phyloP scores from a whole-genome alignment of 306 rosid species.

The Ormosia emarginata region DNA sequence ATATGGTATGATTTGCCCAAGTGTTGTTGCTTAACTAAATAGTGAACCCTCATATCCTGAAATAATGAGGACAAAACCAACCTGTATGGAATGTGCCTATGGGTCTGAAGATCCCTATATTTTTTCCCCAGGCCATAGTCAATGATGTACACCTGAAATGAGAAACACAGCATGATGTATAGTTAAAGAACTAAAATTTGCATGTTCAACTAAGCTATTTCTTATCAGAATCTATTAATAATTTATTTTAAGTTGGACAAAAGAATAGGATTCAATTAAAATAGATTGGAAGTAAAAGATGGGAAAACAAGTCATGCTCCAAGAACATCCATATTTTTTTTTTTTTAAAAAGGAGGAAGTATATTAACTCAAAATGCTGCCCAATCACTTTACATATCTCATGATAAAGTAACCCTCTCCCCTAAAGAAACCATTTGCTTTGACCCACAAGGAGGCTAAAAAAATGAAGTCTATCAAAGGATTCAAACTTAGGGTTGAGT shows the following conservation, averaged over 20 bases:
- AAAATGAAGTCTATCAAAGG: not conserved
- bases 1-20: not conserved
- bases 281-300: slow-evolving; percentile 5
- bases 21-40: not conserved
- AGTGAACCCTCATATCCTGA: slow-evolving; percentile 6
- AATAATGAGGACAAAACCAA: slow-evolving; percentile 28
- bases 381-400: not conserved
- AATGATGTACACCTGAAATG: slow-evolving; percentile 78
- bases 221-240: not conserved
- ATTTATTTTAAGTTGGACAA: not conserved
- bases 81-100: slow-evolving; percentile 98
- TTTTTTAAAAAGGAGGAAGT: not conserved
- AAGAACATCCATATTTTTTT: not conserved
- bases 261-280: not conserved
- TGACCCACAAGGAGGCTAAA: not conserved
- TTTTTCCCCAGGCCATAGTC: slow-evolving; percentile 98
- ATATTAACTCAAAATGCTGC: not conserved
- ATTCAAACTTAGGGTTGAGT: not conserved
- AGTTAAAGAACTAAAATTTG: slow-evolving; percentile 7
- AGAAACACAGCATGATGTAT: slow-evolving; percentile 1
- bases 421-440: not conserved
- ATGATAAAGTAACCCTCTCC: not conserved
- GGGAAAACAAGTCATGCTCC: slow-evolving; percentile 1
- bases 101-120: slow-evolving; percentile 96
- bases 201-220: not conserved